Conservation (phyloP, 2,329 filamentous ascomycete species). For the Curvularia sp. region DNA sequence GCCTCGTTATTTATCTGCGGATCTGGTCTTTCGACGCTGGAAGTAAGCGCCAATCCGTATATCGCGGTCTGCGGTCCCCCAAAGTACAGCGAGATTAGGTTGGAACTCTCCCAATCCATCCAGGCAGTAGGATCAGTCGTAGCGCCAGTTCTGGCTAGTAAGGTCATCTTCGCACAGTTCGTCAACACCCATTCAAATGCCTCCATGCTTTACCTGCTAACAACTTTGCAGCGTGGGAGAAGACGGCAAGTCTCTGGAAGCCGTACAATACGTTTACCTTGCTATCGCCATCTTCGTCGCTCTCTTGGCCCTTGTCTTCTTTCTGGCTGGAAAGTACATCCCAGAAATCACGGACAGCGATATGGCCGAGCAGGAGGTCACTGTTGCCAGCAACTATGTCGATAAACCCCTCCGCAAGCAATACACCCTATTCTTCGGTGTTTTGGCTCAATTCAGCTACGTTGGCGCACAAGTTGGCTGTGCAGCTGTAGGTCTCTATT, state of each 20-base stretch:
- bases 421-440: slow-evolving; percentile 48
- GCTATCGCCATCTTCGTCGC: slow-evolving; percentile 77
- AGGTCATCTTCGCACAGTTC: slow-evolving; percentile 70
- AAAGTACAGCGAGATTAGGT: slow-evolving; percentile 74
- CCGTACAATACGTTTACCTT: slow-evolving; percentile 83
- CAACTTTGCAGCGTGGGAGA: slow-evolving; percentile 55
- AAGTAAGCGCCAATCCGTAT: slow-evolving; percentile 75
- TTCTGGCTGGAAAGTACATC: slow-evolving; percentile 56
- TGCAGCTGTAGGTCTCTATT: no score
- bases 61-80: slow-evolving; percentile 71
- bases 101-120: slow-evolving; percentile 79
- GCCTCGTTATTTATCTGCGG: slow-evolving; percentile 75
- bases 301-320: slow-evolving; percentile 70
- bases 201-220: no score
- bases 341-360: slow-evolving; percentile 73
- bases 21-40: slow-evolving; percentile 74
- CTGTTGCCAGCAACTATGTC: slow-evolving; percentile 55
- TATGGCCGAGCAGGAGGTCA: slow-evolving; percentile 57
- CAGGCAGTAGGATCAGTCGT: slow-evolving; percentile 78
- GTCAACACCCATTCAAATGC: no score
- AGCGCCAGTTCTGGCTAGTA: slow-evolving; percentile 72
- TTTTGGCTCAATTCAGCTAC: slow-evolving; percentile 51
- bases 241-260: slow-evolving; percentile 63
- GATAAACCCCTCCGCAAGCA: slow-evolving; percentile 72
- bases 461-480: no score